A percentile compares a stretch with the other conserved stretches of the same genome.
Conservation (phyloP, 208 protist genomes). For the Leishmania braziliensis region DNA sequence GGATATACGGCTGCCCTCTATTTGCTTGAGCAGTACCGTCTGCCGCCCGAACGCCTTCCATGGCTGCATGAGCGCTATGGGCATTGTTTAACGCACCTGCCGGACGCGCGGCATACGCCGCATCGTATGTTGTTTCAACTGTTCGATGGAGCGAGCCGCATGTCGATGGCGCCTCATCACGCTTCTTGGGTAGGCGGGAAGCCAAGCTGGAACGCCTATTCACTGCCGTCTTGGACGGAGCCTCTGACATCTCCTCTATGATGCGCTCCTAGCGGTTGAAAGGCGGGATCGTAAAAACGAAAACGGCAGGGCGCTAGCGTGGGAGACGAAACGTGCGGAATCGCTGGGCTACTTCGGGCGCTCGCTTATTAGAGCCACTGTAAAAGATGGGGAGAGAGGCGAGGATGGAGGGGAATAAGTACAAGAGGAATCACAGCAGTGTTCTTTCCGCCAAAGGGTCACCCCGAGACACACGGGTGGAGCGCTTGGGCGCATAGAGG, state of each 20-base stretch:
- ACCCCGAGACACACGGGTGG: neutral
- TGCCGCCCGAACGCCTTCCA: neutral
- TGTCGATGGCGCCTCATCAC: slow-evolving; percentile 11
- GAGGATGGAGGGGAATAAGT: neutral
- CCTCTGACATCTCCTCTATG: slow-evolving; percentile 23
- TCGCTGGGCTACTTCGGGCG: neutral
- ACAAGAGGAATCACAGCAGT: neutral
- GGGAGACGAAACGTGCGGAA: neutral
- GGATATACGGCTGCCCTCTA: slow-evolving; percentile 5
- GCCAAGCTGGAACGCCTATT: slow-evolving; percentile 69
- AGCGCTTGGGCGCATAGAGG: neutral
- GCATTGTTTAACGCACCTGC: neutral
- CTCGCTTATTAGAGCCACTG: neutral
- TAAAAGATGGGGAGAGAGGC: neutral
- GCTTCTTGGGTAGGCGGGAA: slow-evolving; percentile 50
- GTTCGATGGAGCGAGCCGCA: slow-evolving; percentile 49
- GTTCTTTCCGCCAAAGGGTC: neutral
- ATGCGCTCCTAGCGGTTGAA: neutral
- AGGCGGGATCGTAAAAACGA: too few species aligned
- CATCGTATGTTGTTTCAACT: slow-evolving; percentile 76
- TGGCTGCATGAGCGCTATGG: neutral
- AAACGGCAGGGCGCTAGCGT: neutral
- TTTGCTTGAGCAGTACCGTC: neutral
- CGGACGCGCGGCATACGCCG: slow-evolving; percentile 35
- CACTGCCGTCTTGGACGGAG: slow-evolving; percentile 73